phyloP scores from a whole-genome alignment of 2,329 filamentous ascomycete genomes.

The Sclerotiophoma versabilis region DNA sequence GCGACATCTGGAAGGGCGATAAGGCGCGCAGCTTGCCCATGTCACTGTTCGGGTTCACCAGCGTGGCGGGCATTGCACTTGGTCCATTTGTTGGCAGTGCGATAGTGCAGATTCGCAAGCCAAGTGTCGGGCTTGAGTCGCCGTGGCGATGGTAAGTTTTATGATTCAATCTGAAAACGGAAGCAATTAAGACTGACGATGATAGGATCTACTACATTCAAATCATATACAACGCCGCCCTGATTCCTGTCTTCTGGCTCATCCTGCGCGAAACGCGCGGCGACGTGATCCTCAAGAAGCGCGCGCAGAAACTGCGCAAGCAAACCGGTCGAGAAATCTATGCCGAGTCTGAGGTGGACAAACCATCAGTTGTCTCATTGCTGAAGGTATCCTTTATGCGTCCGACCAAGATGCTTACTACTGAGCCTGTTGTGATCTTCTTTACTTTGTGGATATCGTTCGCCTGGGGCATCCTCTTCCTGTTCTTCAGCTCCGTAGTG shows the following conservation, averaged over 20 bases:
- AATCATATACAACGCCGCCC: conserved; percentile 52
- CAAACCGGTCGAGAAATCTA: conserved; percentile 44
- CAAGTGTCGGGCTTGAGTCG: conserved; percentile 24
- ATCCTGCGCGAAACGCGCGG: conserved; percentile 53
- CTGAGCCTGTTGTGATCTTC: conserved; percentile 53
- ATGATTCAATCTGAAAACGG: too few relatives aligned
- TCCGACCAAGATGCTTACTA: conserved; percentile 51
- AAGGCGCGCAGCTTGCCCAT: conserved; percentile 53
- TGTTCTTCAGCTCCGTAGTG: conserved; percentile 52
- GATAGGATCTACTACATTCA: conserved; percentile 55
- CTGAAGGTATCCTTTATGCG: conserved; percentile 53
- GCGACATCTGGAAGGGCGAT: conserved; percentile 48
- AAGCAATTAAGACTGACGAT: background rate
- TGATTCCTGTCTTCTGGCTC: conserved; percentile 53
- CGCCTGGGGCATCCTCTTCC: conserved; percentile 54
- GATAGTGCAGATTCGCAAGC: conserved; percentile 48
- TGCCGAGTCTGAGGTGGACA: conserved; percentile 38
- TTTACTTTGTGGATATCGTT: conserved; percentile 56
- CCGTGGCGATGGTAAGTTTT: conserved; percentile 50
- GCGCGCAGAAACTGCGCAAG: conserved; percentile 50
- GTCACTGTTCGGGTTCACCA: conserved; percentile 55
- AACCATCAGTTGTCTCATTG: conserved; percentile 23
- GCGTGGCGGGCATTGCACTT: conserved; percentile 53
- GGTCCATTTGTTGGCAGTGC: conserved; percentile 53
- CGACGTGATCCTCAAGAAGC: conserved; percentile 52